Conservation (phyloP, 2,329 filamentous ascomycete genomes). For the Pyrenochaeta sp. region DNA sequence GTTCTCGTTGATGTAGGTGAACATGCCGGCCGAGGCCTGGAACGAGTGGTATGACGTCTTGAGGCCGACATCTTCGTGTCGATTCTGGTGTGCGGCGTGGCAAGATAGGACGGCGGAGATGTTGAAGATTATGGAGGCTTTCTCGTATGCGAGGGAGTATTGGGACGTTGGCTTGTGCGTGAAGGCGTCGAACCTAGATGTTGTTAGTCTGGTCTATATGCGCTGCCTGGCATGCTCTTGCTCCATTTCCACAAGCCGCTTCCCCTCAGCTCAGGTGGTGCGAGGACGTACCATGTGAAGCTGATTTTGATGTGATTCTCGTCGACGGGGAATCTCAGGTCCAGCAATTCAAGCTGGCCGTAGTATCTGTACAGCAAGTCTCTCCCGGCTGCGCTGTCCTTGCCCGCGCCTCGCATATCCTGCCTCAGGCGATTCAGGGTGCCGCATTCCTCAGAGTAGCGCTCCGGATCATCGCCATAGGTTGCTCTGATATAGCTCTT, state of each 20-base stretch:
- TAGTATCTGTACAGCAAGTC: constrained; percentile 98
- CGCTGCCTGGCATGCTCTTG: background rate
- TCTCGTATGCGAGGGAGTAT: constrained; percentile 96
- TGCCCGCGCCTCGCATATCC: constrained; percentile 97
- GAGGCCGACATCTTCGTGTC: constrained; percentile 88
- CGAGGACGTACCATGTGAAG: constrained; percentile 81
- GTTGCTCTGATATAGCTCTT: constrained; percentile 93
- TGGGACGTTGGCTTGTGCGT: constrained; percentile 97
- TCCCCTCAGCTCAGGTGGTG: too few relatives aligned
- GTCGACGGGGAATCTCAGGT: constrained; percentile 94
- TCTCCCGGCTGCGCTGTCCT: constrained; percentile 91
- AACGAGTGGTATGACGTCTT: constrained; percentile 99
- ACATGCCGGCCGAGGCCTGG: constrained; percentile 98
- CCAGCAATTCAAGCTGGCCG: constrained; percentile 92
- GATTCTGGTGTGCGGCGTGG: constrained; percentile 90
- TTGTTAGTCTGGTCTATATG: constrained; percentile 23
- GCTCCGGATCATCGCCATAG: constrained; percentile 95
- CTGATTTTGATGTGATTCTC: constrained; percentile 99
- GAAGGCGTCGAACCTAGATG: constrained; percentile 95
- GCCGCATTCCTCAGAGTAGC: constrained; percentile 93
- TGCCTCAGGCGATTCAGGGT: constrained; percentile 94
- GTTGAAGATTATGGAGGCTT: constrained; percentile 99
- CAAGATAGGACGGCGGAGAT: constrained; percentile 97
- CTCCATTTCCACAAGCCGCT: too few relatives aligned
- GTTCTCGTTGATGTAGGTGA: constrained; percentile 99